Evolutionary conservation across 805 yeast species (phyloP).

Genomic region (Brettanomyces custersianus): DNA sequence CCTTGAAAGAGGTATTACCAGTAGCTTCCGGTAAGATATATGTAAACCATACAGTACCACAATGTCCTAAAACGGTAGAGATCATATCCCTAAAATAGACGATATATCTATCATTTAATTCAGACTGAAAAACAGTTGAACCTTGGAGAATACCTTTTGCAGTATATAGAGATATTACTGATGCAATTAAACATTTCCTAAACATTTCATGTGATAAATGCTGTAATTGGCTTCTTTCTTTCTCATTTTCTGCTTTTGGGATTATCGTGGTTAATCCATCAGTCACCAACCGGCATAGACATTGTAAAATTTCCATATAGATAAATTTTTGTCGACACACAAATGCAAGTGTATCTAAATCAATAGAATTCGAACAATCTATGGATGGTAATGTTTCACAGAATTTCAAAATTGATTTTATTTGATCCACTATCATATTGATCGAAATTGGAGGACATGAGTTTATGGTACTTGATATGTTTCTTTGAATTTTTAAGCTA

Average conservation of each 20-base stretch:
- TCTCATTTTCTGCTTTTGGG: neutral
- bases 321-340: neutral
- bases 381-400: neutral
- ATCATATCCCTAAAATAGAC: conserved; percentile 1
- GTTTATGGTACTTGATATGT: neutral
- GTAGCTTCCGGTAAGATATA: neutral
- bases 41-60: neutral
- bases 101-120: neutral
- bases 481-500: neutral
- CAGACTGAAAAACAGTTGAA: neutral
- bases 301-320: neutral
- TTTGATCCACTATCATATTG: neutral
- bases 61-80: neutral
- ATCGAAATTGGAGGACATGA: neutral
- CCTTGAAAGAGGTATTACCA: neutral
- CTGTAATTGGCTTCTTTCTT: neutral
- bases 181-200: neutral
- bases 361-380: too few relatives aligned
- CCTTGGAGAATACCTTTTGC: conserved; percentile 1
- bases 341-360: neutral
- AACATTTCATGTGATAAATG: neutral
- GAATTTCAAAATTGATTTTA: neutral
- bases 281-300: conserved; percentile 1
- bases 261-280: neutral
- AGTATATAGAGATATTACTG: conserved; percentile 7